Conservation (phyloP, 257 asterid species). For the Eucommia ulmoides region DNA sequence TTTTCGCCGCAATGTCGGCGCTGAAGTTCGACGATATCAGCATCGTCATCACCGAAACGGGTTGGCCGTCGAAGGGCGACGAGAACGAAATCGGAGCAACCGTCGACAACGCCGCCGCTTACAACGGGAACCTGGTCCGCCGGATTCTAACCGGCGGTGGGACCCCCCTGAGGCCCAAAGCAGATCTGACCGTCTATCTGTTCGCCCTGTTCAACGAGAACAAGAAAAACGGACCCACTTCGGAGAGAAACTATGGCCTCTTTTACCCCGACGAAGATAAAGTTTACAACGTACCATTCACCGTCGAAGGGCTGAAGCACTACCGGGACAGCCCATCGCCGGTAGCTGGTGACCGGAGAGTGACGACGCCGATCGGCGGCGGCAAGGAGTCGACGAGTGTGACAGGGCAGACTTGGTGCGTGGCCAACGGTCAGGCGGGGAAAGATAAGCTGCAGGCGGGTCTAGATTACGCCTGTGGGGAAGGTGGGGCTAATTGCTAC, state of each 20-base stretch:
- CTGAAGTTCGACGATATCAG: slow-evolving; percentile 51
- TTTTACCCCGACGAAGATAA: slow-evolving; percentile 66
- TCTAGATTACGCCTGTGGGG: slow-evolving; percentile 88
- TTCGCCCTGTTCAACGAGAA: slow-evolving; percentile 92
- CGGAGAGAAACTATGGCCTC: slow-evolving; percentile 60
- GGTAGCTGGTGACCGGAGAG: slow-evolving; percentile 16
- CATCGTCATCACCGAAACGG: slow-evolving; percentile 58
- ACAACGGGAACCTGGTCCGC: slow-evolving; percentile 60
- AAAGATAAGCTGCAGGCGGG: slow-evolving; percentile 60
- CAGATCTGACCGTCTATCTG: slow-evolving; percentile 46
- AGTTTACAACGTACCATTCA: slow-evolving; percentile 69
- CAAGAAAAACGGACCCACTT: slow-evolving; percentile 19
- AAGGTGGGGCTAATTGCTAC: slow-evolving; percentile 88
- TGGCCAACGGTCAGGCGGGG: slow-evolving; percentile 52
- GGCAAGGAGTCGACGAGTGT: slow-evolving; percentile 6
- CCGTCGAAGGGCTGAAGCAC: slow-evolving; percentile 35
- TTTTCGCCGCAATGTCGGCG: slow-evolving; percentile 67
- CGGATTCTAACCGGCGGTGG: slow-evolving; percentile 74
- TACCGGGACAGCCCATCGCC: slow-evolving; percentile 24
- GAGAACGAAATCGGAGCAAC: slow-evolving; percentile 63
- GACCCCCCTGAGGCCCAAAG: slow-evolving; percentile 65
- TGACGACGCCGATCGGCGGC: slow-evolving; percentile 19
- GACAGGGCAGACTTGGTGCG: slow-evolving; percentile 79
- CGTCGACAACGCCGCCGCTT: slow-evolving; percentile 69
- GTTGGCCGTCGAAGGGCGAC: slow-evolving; percentile 98